Base-by-base conservation (phyloP, 441 rosid species). In the Raphanus hybrid region DNA sequence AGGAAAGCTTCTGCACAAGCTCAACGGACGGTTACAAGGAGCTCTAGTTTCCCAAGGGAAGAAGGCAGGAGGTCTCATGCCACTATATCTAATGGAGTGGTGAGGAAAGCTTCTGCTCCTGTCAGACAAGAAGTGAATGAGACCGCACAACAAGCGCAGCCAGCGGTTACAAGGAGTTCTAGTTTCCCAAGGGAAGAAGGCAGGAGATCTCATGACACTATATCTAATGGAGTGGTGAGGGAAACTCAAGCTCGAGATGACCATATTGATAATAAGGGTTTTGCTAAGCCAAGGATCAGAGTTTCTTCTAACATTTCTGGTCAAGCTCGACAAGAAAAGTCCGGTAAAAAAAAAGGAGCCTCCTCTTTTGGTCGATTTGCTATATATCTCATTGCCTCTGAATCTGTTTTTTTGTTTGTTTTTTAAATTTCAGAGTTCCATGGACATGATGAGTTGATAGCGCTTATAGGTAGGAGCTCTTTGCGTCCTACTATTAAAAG, bases 391-490 rank as follows among this genome's bases (percentile, higher is more conserved):
- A 69, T 52, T 76, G 82, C 34, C 67, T 68, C 48, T 67, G 29
- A 64, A 32, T 18, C 20, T 29, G 9, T n/a, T 65, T 3, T 20
- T 58, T 34, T 52, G 3, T 76, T 75, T 39, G 10, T 9, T 23
- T 23, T 23, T 23, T 23, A 1, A 3, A 0, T 37, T 45, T 5
- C 96, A 94, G 99, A 85, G 67, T 87, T 85, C 74, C 87, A 84
- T 71, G 90, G 86, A 64, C 90, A 91, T 74, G 86, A 83, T 78
- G 97, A 94, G 63, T 81, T 92, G 85, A 88, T 90, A 75, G 89
- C 96, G 32, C 78, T 85, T 29, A 29, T 29, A 29, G 34, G 34
- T 29, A 29, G 34, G 34, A 29, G 34, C 1, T 29, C 34, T 29
- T 29, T 29, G 4, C 34, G 34, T 29, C 34, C 34, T 0, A 29